These are phyloP conservation scores for Tephrocybe sp. DNA, from an alignment of 768 basidiomycete genomes.

Conservation along the genomic window DNA sequence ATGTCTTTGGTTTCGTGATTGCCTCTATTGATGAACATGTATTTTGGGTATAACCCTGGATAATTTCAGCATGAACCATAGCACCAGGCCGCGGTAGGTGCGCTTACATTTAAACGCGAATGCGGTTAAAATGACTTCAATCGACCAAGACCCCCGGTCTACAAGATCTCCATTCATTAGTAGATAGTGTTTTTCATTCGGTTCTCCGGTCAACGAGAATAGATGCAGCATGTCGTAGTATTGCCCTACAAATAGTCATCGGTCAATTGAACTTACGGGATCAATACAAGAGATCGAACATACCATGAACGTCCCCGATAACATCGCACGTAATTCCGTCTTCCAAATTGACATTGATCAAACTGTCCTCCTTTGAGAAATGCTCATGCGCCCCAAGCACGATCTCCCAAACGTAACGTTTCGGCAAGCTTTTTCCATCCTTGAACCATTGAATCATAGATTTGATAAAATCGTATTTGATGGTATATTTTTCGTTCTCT, in stretches of 20 bases:
- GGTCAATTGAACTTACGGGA: background rate
- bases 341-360: slow-evolving; percentile 74
- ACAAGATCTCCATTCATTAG: slow-evolving; percentile 97
- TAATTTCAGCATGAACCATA: background rate
- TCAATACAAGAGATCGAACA: slow-evolving; percentile 16
- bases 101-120: slow-evolving; percentile 91
- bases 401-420: slow-evolving; percentile 95
- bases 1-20: slow-evolving; percentile 98
- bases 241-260: slow-evolving; percentile 59
- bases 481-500: slow-evolving; percentile 67
- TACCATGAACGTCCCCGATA: slow-evolving; percentile 95
- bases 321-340: slow-evolving; percentile 87
- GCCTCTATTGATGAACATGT: slow-evolving; percentile 92
- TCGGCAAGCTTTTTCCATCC: slow-evolving; percentile 87
- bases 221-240: slow-evolving; percentile 93
- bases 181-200: slow-evolving; percentile 80
- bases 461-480: slow-evolving; percentile 77
- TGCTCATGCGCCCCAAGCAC: slow-evolving; percentile 79
- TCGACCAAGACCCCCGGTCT: slow-evolving; percentile 94
- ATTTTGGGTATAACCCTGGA: slow-evolving; percentile 86
- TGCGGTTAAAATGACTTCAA: slow-evolving; percentile 89
- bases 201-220: slow-evolving; percentile 81
- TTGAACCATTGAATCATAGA: slow-evolving; percentile 93
- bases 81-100: background rate
- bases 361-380: slow-evolving; percentile 74